Conservation (phyloP, 169 alveolate genomes). For the Miamiensis avidus region DNA sequence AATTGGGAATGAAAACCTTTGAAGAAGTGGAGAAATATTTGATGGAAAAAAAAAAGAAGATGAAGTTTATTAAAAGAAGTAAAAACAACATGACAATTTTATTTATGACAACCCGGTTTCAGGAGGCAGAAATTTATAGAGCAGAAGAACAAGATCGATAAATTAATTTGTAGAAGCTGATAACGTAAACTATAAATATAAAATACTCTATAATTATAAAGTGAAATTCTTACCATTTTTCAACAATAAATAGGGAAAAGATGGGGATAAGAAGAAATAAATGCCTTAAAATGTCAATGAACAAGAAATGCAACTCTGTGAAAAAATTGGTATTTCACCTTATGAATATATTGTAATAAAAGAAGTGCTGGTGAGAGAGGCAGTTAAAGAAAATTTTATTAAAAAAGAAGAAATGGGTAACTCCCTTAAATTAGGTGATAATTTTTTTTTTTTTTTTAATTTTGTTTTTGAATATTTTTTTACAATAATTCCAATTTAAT, state of each 20-base stretch:
- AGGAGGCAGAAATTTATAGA: constrained; percentile 6
- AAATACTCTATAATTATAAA: too few species aligned
- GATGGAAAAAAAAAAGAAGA: constrained; percentile 49
- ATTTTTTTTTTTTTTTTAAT: not conserved
- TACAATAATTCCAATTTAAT: not conserved
- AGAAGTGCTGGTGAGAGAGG: constrained; percentile 43
- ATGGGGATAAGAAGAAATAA: constrained; percentile 24
- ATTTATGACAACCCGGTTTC: constrained; percentile 27
- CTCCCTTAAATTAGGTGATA: constrained; percentile 19
- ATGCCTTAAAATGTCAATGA: constrained; percentile 22
- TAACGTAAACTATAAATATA: too few species aligned
- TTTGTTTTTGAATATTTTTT: not conserved
- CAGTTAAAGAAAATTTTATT: constrained; percentile 48
- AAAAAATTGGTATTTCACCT: constrained; percentile 42
- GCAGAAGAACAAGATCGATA: constrained; percentile 44
- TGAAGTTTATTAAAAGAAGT: constrained; percentile 37
- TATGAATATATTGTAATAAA: constrained; percentile 54
- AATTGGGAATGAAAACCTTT: constrained; percentile 57
- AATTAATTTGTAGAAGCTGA: too few species aligned
- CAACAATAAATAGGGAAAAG: not conserved
- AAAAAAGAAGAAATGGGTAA: constrained; percentile 38
- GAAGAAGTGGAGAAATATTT: constrained; percentile 64
- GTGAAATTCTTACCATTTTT: constrained; percentile 6
- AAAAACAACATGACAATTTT: constrained; percentile 30
- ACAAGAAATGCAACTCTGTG: constrained; percentile 50